Evolutionary conservation across 2,329 filamentous ascomycete genomes (phyloP), one percentile per base, ranked within the genome.

Genomic region (Ambrosiella xylebori): DNA sequence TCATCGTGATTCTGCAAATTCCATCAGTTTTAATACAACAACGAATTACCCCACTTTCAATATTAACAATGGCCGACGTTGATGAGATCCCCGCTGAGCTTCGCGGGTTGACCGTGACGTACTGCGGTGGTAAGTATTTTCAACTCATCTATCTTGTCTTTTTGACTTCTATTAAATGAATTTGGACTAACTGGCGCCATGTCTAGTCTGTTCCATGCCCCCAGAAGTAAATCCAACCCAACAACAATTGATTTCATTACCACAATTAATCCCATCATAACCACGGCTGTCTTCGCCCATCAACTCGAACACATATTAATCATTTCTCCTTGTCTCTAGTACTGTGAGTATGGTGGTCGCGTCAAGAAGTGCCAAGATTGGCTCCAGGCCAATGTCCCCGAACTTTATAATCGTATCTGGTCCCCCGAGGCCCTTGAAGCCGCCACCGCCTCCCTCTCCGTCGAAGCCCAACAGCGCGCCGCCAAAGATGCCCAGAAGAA

Each of bases 401-500:
- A 78, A 52, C 74, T 96, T 69, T 94, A 95, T 71, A 71, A 79
- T 62, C 75, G 76, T 65, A 79, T 98, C 71, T 96, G 95, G 78
- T 95, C 89, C 54, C 78, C 86, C 71, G 87, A 90, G 74, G 85
- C 87, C 13, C 74, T 96, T 63, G 84, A 85, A 70, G 86, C 87
- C 62, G 88, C 89, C 64, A 85, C 95, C 56, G 85, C 88, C 57
- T 82, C 86, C 40, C 83, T 98, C 63, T 93, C 87, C 57, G 74
- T 97, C 67, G 88, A 93, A 62, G 91, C 89, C 56, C 89, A 95
- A 71, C 91, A 96, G 74, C 86, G 91, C 65, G 91, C 90, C 58
- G 89, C 88, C 63, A 96, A 96, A 71, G 93, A 98, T 71, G 89
- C 91, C 39, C 84, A 88, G 66, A 98, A 97, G 77, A 97, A 98